Evolutionary conservation across 495 filamentous ascomycete species (phyloP).

Genomic region (Penicillium alfredii): DNA sequence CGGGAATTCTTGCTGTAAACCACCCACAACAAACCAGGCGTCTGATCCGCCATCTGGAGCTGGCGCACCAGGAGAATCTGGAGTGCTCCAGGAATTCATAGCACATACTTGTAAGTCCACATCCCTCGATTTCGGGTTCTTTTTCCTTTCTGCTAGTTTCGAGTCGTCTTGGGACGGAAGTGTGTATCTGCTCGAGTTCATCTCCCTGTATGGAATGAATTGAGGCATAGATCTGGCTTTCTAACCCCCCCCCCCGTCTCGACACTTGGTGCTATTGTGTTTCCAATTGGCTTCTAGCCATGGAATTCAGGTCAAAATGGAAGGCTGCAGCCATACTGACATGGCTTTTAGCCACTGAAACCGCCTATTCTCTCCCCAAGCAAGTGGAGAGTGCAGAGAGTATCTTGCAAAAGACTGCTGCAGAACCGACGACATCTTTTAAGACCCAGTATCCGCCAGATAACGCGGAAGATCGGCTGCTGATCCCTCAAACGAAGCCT

Average conservation of each 20-base stretch:
- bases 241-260: constrained; percentile 1
- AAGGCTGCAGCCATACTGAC: constrained; percentile 29
- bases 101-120: constrained; percentile 18
- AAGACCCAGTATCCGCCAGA: constrained; percentile 36
- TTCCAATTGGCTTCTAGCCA: constrained; percentile 7
- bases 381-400: constrained; percentile 9
- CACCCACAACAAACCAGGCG: constrained; percentile 15
- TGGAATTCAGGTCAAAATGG: constrained; percentile 15
- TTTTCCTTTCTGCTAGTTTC: not conserved
- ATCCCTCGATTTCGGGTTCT: not conserved
- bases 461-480: constrained; percentile 18
- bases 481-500: constrained; percentile 23
- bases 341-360: constrained; percentile 30
- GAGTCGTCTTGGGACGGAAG: constrained; percentile 4
- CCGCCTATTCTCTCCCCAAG: constrained; percentile 21
- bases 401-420: constrained; percentile 15
- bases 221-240: constrained; percentile 6
- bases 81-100: constrained; percentile 11
- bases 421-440: constrained; percentile 16
- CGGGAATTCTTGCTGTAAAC: constrained; percentile 14
- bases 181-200: no score
- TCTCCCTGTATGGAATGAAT: constrained; percentile 6
- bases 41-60: constrained; percentile 7
- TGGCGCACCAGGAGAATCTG: not conserved
- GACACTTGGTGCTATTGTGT: constrained; percentile 1